Percentiles rank a stretch among this genome's conserved stretches.
Evolutionary conservation across 1,284 basidiomycete genomes (phyloP).

Genomic region (Moniliella sp.): DNA sequence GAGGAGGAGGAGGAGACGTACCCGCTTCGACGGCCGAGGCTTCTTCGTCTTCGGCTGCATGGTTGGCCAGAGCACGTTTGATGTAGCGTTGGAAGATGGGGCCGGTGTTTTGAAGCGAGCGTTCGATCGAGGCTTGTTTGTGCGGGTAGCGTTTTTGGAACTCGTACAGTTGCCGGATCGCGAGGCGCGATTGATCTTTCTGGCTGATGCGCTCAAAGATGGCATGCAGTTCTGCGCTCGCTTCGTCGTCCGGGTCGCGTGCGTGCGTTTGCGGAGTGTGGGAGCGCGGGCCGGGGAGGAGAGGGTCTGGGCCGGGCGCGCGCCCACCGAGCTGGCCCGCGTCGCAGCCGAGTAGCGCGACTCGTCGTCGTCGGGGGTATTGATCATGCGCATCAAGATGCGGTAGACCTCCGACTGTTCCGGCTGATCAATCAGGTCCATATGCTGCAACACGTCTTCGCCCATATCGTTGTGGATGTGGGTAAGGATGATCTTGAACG

Average conservation of each 20-base stretch:
- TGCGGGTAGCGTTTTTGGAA: constrained; percentile 79
- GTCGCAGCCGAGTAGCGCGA: constrained; percentile 33
- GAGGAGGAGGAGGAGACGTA: neutral
- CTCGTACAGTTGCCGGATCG: constrained; percentile 82
- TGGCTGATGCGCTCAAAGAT: constrained; percentile 69
- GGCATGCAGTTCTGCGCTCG: constrained; percentile 50
- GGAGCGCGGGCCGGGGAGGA: neutral
- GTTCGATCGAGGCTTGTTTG: constrained; percentile 54
- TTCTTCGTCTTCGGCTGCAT: constrained; percentile 57
- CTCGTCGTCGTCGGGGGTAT: constrained; percentile 9
- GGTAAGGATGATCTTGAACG: constrained; percentile 48
- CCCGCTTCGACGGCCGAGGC: constrained; percentile 17
- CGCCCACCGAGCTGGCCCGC: neutral
- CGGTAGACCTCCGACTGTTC: constrained; percentile 26
- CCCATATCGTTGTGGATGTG: constrained; percentile 34
- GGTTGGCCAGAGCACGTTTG: constrained; percentile 36
- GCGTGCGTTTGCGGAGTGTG: constrained; percentile 15
- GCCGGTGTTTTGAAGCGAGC: constrained; percentile 35
- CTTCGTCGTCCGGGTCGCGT: constrained; percentile 42
- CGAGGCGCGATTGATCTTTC: constrained; percentile 61
- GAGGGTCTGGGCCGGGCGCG: neutral
- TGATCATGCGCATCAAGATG: constrained; percentile 22
- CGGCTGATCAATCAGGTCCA: constrained; percentile 20
- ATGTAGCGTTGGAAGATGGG: constrained; percentile 37
- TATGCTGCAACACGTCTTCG: constrained; percentile 17